Evolutionary conservation across 106 monocot genomes (phyloP), one percentile per base, ranked within the genome.

Genomic region (Apostasia shenzhenica): DNA sequence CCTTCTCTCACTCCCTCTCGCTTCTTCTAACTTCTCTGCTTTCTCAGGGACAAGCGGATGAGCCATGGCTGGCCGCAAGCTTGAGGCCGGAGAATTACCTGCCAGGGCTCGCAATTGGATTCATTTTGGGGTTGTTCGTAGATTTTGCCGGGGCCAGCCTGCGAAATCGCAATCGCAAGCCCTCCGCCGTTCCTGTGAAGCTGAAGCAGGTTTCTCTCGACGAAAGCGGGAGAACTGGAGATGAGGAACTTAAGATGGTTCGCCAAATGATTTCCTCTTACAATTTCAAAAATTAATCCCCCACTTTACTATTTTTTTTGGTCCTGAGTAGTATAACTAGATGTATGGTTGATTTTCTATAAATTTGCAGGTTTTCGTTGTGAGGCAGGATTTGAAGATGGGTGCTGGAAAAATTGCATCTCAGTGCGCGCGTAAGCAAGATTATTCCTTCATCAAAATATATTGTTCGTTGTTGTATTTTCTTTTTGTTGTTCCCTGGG

Each of bases 301-400:
- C 3, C 44, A n/a, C 48, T 14, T 26, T 65, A 14, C n/a, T 64
- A 47, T 12, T 47, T 64, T 46, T 14, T 46, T 6, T 65, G 48
- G 12, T 26, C 26, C 26, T 8, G 65, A 37, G 8, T 48, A 8
- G 48, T 65, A 65, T 1, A 48, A 14, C 8, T 48, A 14, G 8
- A 26, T 3, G 2, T 50, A 2, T 26, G 48, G 7, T 8, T 65
- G 12, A 26, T 49, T 65, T 65, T 13, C 48, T 47, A 7, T 37
- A 49, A 11, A 56, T 55, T 48, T 81, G 57, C 83, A 93, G 92
- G 94, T 94, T 76, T 66, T 99, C 59, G 71, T 99, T 47, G 97
- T 99, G 54, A 80, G 97, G 75, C 92, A 92, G 73, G 92, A 99
- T 67, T 69, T 99, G 71, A 99, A 83, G 81, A 99, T 99, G 97